Percentiles rank a stretch among this genome's conserved stretches.
Evolutionary conservation across 352 stramenopile species (phyloP).

Genomic region (Sclerospora graminicola): DNA sequence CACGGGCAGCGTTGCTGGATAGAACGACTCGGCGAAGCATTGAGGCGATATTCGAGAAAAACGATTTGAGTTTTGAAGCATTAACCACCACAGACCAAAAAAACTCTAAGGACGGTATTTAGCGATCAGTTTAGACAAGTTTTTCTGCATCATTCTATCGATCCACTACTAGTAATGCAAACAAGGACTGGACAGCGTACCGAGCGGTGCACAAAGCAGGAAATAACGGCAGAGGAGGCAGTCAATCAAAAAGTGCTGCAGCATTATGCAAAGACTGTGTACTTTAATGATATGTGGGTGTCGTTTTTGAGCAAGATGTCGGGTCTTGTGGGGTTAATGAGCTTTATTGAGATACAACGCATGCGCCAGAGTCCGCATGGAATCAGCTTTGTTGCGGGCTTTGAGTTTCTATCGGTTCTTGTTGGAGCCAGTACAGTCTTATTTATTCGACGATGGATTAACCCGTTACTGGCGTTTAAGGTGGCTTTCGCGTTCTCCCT

Average conservation of each 20-base stretch:
- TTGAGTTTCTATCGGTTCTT: slow-evolving; percentile 52
- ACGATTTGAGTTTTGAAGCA: neutral
- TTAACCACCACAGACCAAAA: neutral
- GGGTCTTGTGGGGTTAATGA: slow-evolving; percentile 57
- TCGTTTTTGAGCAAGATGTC: slow-evolving; percentile 76
- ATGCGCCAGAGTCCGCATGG: slow-evolving; percentile 37
- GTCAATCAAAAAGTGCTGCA: slow-evolving; percentile 61
- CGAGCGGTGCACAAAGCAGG: slow-evolving; percentile 14
- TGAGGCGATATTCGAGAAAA: neutral
- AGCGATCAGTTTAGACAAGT: neutral
- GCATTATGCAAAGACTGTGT: slow-evolving; percentile 76
- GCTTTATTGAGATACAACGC: slow-evolving; percentile 42
- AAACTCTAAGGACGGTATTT: neutral
- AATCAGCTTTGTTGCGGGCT: slow-evolving; percentile 44
- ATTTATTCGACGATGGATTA: slow-evolving; percentile 53
- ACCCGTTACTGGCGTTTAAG: slow-evolving; percentile 68
- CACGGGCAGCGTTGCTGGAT: slow-evolving; percentile 24
- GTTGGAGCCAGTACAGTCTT: slow-evolving; percentile 41
- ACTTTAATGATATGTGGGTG: slow-evolving; percentile 81
- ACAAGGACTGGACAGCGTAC: slow-evolving; percentile 12
- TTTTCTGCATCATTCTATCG: too few species aligned
- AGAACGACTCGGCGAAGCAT: slow-evolving; percentile 65
- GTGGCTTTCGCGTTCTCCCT: slow-evolving; percentile 61
- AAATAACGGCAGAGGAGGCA: slow-evolving; percentile 22
- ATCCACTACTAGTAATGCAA: too few species aligned